Evolutionary conservation across 352 stramenopile species (phyloP).

Genomic region (Pythium volutum): DNA sequence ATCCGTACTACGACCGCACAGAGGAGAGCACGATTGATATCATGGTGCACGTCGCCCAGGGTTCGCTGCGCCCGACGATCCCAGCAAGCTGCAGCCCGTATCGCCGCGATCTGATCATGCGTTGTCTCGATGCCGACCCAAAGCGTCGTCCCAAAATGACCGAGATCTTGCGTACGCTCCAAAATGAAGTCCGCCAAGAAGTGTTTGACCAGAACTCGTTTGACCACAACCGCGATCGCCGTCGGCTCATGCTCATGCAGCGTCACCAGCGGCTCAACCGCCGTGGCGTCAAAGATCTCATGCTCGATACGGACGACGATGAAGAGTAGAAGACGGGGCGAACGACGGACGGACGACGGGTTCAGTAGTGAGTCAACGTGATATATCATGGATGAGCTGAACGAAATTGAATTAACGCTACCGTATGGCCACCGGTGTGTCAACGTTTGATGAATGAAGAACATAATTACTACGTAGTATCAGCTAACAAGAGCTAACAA

Average conservation of each 20-base stretch:
- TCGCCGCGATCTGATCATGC: slow-evolving; percentile 62
- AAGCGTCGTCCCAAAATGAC: slow-evolving; percentile 69
- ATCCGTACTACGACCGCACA: slow-evolving; percentile 66
- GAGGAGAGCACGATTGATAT: slow-evolving; percentile 73
- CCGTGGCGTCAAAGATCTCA: slow-evolving; percentile 55
- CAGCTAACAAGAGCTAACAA: not conserved
- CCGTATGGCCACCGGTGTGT: not conserved
- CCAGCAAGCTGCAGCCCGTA: slow-evolving; percentile 51
- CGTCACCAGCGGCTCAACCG: slow-evolving; percentile 77
- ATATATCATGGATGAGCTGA: no score
- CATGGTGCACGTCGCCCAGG: slow-evolving; percentile 71
- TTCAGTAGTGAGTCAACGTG: not conserved
- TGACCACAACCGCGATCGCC: slow-evolving; percentile 56
- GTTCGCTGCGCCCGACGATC: slow-evolving; percentile 60
- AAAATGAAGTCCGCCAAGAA: slow-evolving; percentile 77
- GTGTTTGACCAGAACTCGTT: slow-evolving; percentile 64
- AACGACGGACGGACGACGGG: not conserved
- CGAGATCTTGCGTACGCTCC: slow-evolving; percentile 65
- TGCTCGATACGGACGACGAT: slow-evolving; percentile 20
- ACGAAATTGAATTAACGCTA: no score
- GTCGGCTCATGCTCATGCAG: slow-evolving; percentile 68
- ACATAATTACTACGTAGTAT: slow-evolving; percentile 10
- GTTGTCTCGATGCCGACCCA: slow-evolving; percentile 60
- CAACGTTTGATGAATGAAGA: not conserved
- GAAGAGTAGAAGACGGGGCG: slow-evolving; percentile 5